Conservation (phyloP, 2,329 filamentous ascomycete species). For the Aureobasidium subglaciale region DNA sequence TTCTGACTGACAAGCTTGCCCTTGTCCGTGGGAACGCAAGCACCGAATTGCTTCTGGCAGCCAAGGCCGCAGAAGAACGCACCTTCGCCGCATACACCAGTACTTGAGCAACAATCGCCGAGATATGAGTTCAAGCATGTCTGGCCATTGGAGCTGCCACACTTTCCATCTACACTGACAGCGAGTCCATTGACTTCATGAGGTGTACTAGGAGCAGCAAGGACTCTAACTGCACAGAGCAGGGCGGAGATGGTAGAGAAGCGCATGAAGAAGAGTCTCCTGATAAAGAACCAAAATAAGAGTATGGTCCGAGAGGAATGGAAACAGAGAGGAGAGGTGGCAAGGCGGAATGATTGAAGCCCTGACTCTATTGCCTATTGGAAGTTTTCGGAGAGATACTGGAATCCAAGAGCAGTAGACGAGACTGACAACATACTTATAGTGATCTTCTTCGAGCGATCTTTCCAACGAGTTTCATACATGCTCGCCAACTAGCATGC, state of each 20-base stretch:
- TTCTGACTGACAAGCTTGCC: conserved; percentile 6
- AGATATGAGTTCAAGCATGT: conserved; percentile 13
- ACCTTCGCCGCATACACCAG: conserved; percentile 2
- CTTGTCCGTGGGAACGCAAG: not conserved
- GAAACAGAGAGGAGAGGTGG: not conserved
- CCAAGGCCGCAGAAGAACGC: conserved; percentile 6
- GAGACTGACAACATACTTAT: conserved; percentile 3
- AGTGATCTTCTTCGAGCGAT: not conserved
- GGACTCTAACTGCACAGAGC: conserved; percentile 9
- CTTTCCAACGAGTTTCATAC: not conserved
- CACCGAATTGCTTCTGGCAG: conserved; percentile 8
- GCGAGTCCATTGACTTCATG: not conserved
- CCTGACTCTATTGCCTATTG: not conserved
- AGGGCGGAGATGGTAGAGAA: conserved; percentile 6
- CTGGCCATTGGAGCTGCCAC: not conserved
- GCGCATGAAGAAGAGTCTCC: not conserved
- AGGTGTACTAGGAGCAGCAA: conserved; percentile 3
- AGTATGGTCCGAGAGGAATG: not conserved
- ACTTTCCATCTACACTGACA: conserved; percentile 6
- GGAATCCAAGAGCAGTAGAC: not conserved
- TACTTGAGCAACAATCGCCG: conserved; percentile 3
- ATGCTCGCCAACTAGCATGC: not conserved
- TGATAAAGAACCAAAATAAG: not conserved
- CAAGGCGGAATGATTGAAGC: conserved; percentile 10
- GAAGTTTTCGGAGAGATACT: not conserved